Base-by-base conservation (phyloP, 768 basidiomycete species). In the Auricularia sp. region DNA sequence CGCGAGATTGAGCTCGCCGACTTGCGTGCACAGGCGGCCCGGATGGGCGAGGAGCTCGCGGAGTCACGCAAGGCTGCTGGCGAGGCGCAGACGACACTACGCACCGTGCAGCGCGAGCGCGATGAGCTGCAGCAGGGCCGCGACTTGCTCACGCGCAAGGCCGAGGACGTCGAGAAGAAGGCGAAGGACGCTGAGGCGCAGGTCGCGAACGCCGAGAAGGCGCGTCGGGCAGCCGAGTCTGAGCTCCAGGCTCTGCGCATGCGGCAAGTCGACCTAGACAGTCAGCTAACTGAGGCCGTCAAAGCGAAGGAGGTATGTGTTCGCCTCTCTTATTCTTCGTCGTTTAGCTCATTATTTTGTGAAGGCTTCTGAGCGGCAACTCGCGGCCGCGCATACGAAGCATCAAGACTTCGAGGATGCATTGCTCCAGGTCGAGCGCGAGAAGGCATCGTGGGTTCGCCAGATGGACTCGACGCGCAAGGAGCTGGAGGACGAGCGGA, bases 381-480 rank as follows among this genome's bases (percentile, higher is more conserved):
- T 96, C n/a, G 73, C 78, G 0, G 75, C 82, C 24, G 83, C 89
- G 5, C 89, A 91, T 70, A 80, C 82, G 42, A 92, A 92, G 70
- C 89, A 88, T 66, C 85, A 89, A 65, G 87, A 89, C 65, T 88
- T 94, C 64, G 96, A 99, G 74, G 96, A 98, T 71, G 83, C 88
- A 0, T 83, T 92, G 1, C 80, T 97, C 5, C 86, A 90, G 69
- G 81, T 91, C 62, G 90, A 98, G 74, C 82, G 91, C 36, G 94
- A 94, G 65, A 85, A 91, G 72, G 85, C 84, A 11, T 79, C 85
- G 16, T 85, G 88, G 67, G 82, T 85, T 61, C 83, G 88, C 3
- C 89, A 94, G 68, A 72, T 90, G 66, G 90, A 95, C 29, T 78
- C 82, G 3, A 75, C 82, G 63, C 83, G 83, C 54, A 87, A 87